Conservation (phyloP, 352 stramenopile species). For the Globisporangium viniferum region DNA sequence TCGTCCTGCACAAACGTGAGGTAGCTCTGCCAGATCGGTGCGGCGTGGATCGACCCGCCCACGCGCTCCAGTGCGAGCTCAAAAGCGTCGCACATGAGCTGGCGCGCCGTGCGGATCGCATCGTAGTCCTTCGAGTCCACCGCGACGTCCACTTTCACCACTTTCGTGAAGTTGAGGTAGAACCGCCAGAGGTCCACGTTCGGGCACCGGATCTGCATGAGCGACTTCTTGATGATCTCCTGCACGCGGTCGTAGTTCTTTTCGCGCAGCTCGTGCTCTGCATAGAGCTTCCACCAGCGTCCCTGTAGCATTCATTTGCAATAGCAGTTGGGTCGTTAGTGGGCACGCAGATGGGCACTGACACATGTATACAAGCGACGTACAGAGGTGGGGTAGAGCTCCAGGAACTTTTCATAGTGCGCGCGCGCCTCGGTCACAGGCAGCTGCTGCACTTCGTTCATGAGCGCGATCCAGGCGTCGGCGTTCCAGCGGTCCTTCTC, state of each 20-base stretch:
- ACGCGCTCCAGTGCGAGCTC: conserved; percentile 81
- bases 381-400: conserved; percentile 65
- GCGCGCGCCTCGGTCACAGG: conserved; percentile 56
- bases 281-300: conserved; percentile 85
- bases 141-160: conserved; percentile 77
- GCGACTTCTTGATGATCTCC: conserved; percentile 86
- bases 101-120: conserved; percentile 53
- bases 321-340: neutral
- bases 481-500: conserved; percentile 65
- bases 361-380: neutral
- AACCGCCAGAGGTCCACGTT: conserved; percentile 86
- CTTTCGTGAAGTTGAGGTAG: conserved; percentile 87
- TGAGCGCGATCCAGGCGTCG: conserved; percentile 74
- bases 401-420: conserved; percentile 80
- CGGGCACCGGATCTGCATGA: conserved; percentile 80
- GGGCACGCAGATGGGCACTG: too few relatives aligned
- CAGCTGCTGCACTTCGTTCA: conserved; percentile 76
- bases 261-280: conserved; percentile 81
- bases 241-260: conserved; percentile 86
- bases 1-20: conserved; percentile 79
- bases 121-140: conserved; percentile 52
- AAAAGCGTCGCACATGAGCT: conserved; percentile 85
- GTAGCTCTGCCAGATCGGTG: conserved; percentile 84
- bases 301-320: conserved; percentile 24
- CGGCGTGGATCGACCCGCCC: conserved; percentile 73